These are phyloP conservation scores for Phytophthora parvispora DNA, from an alignment of 352 stramenopile species.

Conservation along the genomic window DNA sequence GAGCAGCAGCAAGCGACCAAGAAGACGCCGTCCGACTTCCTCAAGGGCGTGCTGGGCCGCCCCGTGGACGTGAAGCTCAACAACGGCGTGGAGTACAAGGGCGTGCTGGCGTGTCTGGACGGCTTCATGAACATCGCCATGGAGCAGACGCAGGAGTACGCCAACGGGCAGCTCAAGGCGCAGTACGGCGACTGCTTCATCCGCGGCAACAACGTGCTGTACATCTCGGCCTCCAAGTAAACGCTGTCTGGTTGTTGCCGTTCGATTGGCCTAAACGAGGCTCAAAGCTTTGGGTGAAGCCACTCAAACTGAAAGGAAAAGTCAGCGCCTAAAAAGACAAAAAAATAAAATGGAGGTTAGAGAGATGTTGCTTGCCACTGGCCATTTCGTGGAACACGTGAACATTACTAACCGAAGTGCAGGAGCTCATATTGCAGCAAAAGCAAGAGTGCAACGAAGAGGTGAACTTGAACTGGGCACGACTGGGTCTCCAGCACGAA, in stretches of 20 bases:
- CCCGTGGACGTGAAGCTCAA: slow-evolving; percentile 99
- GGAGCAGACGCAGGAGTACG: slow-evolving; percentile 99
- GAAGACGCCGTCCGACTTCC: slow-evolving; percentile 93
- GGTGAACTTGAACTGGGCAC: background rate
- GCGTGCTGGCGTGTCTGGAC: slow-evolving; percentile 99
- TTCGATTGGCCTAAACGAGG: no score
- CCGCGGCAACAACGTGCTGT: slow-evolving; percentile 99
- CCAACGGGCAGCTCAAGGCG: slow-evolving; percentile 99
- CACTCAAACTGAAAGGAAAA: background rate
- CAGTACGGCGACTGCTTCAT: slow-evolving; percentile 99
- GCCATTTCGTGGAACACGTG: no score
- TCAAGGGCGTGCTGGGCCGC: slow-evolving; percentile 95
- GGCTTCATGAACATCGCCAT: slow-evolving; percentile 99
- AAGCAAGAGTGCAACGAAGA: background rate
- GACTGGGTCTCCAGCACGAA: slow-evolving; percentile 51
- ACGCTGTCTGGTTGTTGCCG: no score
- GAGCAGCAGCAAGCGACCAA: slow-evolving; percentile 53
- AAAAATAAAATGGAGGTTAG: background rate
- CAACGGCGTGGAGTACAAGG: slow-evolving; percentile 99
- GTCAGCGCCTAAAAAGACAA: background rate
- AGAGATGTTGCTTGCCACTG: no score
- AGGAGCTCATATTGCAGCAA: slow-evolving; percentile 24
- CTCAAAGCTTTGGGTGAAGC: background rate
- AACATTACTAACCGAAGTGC: slow-evolving; percentile 18
- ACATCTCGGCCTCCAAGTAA: slow-evolving; percentile 90